Conservation (phyloP, 2,329 filamentous ascomycete species). For the Epicoccum nigrum region DNA sequence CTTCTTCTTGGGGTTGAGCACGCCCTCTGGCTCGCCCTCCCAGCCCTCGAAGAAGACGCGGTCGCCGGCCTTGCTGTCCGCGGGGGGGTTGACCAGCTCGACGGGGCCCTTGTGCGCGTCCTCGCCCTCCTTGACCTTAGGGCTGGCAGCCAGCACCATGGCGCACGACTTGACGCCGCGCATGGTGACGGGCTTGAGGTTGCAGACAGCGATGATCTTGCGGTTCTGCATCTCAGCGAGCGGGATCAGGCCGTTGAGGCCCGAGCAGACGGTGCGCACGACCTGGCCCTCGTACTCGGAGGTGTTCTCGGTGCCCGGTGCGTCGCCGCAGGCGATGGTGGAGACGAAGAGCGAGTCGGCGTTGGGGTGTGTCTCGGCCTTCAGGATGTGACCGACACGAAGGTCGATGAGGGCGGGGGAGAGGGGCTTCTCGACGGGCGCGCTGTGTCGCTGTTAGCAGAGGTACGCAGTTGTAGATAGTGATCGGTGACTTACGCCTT, state of each 20-base stretch:
- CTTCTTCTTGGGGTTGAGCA: slow-evolving; percentile 99
- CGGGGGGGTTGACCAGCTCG: slow-evolving; percentile 86
- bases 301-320: slow-evolving; percentile 84
- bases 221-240: slow-evolving; percentile 96
- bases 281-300: slow-evolving; percentile 89
- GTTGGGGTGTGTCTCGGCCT: slow-evolving; percentile 93
- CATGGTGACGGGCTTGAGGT: slow-evolving; percentile 99
- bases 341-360: slow-evolving; percentile 95
- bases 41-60: slow-evolving; percentile 93
- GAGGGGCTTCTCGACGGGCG: slow-evolving; percentile 73
- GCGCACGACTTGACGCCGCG: slow-evolving; percentile 80
- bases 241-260: slow-evolving; percentile 89
- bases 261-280: slow-evolving; percentile 94
- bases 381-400: slow-evolving; percentile 95
- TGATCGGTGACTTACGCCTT: slow-evolving; percentile 46
- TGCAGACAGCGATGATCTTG: slow-evolving; percentile 94
- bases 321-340: slow-evolving; percentile 92
- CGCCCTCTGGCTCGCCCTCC: slow-evolving; percentile 88
- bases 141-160: slow-evolving; percentile 96
- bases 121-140: slow-evolving; percentile 80
- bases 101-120: slow-evolving; percentile 87
- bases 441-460: slow-evolving; percentile 38
- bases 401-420: slow-evolving; percentile 90
- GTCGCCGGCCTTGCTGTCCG: slow-evolving; percentile 79
- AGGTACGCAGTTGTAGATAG: not conserved